Evolutionary conservation across 2,329 filamentous ascomycete species (phyloP), one percentile per base, ranked within the genome.

Genomic region (Calonectria hawksworthii): DNA sequence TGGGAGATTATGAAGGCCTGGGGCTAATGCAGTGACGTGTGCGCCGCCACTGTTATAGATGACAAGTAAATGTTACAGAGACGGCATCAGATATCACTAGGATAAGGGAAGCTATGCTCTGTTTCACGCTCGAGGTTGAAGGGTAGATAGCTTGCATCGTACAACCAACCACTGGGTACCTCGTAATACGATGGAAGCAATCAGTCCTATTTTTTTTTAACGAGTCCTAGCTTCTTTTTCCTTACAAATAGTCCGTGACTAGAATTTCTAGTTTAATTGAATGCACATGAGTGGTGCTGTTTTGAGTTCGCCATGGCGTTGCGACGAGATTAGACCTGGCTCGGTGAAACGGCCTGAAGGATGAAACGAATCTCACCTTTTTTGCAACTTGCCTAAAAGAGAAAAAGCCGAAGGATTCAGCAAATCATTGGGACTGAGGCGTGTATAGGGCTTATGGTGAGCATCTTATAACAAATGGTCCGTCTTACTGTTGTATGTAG

Each of bases 341-440:
- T 30, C n/a, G 38, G 23, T n/a, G 50, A 8, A 56, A 30, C 23
- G 18, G 13, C 16, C n/a, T 21, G 32, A 38, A 36, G 8, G 23
- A 28, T 54, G 44, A 21, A 59, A 59, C 51, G 8, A 23, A 26
- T 18, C 21, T 30, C 50, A 44, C 41, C 14, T n/a, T 41, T 56
- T 7, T 38, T 23, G 47, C 36, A 36, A 56, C 18, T 68, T 68
- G 16, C 51, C 66, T 30, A 47, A 68, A 68, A 68, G 14, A 68
- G 66, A 68, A 28, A 44, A n/a, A 23, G 51, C 26, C 28, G 66
- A 30, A 59, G 28, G 23, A 26, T 56, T 32, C 23, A 26, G 51
- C 66, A 68, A 68, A 68, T 68, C 66, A 68, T 14, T 52, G 30
- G 50, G 32, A n/a, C 8, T 38, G 26, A 23, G 5, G 9, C 26